phyloP scores from a whole-genome alignment of 352 stramenopile species.

The Phytophthora brassicae region DNA sequence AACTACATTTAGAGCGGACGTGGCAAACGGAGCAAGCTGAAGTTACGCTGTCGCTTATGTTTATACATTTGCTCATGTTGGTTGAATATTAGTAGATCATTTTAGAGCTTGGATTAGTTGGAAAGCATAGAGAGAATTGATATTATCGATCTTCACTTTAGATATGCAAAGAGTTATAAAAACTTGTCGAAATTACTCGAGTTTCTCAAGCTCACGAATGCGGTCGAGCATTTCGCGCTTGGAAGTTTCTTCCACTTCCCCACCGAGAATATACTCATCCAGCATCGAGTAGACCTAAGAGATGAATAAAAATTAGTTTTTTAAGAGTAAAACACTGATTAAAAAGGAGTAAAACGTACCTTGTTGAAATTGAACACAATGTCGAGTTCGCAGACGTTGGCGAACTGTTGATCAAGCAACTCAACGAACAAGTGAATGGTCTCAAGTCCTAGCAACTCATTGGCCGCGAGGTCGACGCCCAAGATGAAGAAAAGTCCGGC shows the following conservation, averaged over 20 bases:
- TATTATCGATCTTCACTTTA: conserved; percentile 10
- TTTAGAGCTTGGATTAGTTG: too few species aligned
- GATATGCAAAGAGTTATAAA: neutral
- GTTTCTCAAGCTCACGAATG: conserved; percentile 92
- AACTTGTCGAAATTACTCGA: conserved; percentile 53
- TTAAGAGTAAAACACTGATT: too few species aligned
- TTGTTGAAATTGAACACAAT: conserved; percentile 97
- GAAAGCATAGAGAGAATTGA: conserved; percentile 9
- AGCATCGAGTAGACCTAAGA: conserved; percentile 94
- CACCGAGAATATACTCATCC: conserved; percentile 95
- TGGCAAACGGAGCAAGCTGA: conserved; percentile 20
- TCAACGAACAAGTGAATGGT: conserved; percentile 99
- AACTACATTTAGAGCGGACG: conserved; percentile 16
- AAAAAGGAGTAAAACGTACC: conserved; percentile 33
- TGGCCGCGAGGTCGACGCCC: conserved; percentile 95
- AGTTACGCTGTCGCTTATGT: conserved; percentile 10
- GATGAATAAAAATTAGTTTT: too few species aligned
- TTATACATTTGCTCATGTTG: conserved; percentile 19
- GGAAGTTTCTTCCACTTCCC: conserved; percentile 92
- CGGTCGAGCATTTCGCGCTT: conserved; percentile 93
- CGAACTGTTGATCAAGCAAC: conserved; percentile 98
- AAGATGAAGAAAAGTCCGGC: conserved; percentile 98
- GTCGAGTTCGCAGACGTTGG: conserved; percentile 98
- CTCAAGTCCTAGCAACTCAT: conserved; percentile 98
- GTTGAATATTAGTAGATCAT: conserved; percentile 26